A percentile compares a stretch with the other conserved stretches of the same genome.
Evolutionary conservation across 495 filamentous ascomycete species (phyloP).

Genomic region (Trichodelitschia bisporula): DNA sequence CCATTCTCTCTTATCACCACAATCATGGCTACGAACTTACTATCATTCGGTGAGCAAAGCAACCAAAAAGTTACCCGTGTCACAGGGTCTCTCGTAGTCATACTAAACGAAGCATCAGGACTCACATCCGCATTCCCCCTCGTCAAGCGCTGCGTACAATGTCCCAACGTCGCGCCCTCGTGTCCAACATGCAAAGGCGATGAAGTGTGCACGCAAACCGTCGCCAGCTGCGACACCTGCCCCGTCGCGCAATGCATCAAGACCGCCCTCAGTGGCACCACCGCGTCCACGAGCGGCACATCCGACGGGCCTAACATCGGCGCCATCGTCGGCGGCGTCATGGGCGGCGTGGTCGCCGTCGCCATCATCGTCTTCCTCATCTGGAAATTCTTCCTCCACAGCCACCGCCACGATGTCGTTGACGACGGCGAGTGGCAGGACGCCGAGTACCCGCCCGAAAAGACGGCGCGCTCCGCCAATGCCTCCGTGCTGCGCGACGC

Average conservation of each 20-base stretch:
- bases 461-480: constrained; percentile 26
- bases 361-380: constrained; percentile 50
- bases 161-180: constrained; percentile 8
- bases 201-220: constrained; percentile 30
- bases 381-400: constrained; percentile 72
- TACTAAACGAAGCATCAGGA: too few species aligned
- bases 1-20: too few species aligned
- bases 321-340: constrained; percentile 63
- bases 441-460: constrained; percentile 20
- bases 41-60: too few species aligned
- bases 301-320: constrained; percentile 36
- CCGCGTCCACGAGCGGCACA: constrained; percentile 8
- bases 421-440: constrained; percentile 29
- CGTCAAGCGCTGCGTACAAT: constrained; percentile 18
- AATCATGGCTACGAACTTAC: too few species aligned
- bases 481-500: constrained; percentile 36
- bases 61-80: too few species aligned
- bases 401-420: constrained; percentile 33
- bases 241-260: constrained; percentile 33
- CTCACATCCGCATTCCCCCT: too few species aligned
- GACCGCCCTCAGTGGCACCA: constrained; percentile 15
- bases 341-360: constrained; percentile 48
- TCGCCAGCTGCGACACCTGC: constrained; percentile 29
- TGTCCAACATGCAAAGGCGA: constrained; percentile 10
- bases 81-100: too few species aligned